Percentiles rank a stretch among this genome's conserved stretches.
These are phyloP conservation scores for Phytophthora melonis DNA, from an alignment of 352 stramenopile species.

Conservation along the genomic window DNA sequence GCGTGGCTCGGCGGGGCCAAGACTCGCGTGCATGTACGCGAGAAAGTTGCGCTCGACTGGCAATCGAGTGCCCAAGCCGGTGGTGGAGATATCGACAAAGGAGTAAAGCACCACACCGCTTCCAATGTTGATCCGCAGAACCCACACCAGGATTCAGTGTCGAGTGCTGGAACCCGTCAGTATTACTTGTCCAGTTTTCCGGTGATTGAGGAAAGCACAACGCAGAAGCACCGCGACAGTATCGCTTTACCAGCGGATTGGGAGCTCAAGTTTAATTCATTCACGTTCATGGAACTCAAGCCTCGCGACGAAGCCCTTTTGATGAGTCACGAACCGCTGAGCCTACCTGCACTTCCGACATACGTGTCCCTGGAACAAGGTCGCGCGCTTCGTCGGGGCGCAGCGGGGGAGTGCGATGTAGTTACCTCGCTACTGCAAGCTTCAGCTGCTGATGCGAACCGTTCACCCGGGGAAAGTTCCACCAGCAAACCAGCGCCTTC, in stretches of 20 bases:
- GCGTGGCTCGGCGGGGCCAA: slow-evolving; percentile 55
- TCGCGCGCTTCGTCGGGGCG: slow-evolving; percentile 52
- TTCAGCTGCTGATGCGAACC: slow-evolving; percentile 2
- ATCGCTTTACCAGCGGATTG: slow-evolving; percentile 57
- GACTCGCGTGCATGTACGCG: slow-evolving; percentile 62
- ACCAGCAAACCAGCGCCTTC: neutral
- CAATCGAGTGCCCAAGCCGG: slow-evolving; percentile 28
- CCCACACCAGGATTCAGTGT: slow-evolving; percentile 4
- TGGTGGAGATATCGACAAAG: neutral
- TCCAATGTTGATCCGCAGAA: neutral
- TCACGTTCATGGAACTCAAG: slow-evolving; percentile 70
- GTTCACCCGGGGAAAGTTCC: neutral
- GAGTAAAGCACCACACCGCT: neutral
- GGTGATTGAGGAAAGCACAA: slow-evolving; percentile 64
- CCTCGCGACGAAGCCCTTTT: slow-evolving; percentile 75
- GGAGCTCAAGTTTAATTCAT: slow-evolving; percentile 58
- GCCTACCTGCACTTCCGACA: slow-evolving; percentile 64
- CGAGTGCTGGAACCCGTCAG: neutral
- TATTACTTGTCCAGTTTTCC: slow-evolving; percentile 66
- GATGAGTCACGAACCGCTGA: slow-evolving; percentile 64
- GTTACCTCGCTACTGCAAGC: slow-evolving; percentile 15
- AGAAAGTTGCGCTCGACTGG: slow-evolving; percentile 71
- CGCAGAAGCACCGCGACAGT: slow-evolving; percentile 41
- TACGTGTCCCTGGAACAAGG: slow-evolving; percentile 64
- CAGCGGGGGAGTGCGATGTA: slow-evolving; percentile 55